These are phyloP conservation scores for Hymenoscyphus fraxineus DNA, from an alignment of 2,329 filamentous ascomycete species.

Conservation along the genomic window DNA sequence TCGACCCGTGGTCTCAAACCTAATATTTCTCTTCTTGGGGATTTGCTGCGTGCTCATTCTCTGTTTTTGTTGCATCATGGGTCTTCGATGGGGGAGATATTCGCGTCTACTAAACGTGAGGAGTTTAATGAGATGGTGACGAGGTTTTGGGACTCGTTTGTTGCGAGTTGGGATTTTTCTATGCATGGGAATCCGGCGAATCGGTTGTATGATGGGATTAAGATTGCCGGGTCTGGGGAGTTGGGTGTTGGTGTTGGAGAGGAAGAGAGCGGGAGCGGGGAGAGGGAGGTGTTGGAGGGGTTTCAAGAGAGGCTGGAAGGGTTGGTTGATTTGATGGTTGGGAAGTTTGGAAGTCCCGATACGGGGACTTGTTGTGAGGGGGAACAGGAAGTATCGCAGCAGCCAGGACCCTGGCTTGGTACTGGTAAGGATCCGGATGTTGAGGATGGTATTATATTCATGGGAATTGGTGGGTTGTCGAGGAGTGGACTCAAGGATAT, in stretches of 20 bases:
- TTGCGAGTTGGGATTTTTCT: constrained; percentile 80
- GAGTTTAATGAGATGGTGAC: constrained; percentile 71
- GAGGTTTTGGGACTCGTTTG: constrained; percentile 73
- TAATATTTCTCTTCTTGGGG: constrained; percentile 69
- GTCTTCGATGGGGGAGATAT: constrained; percentile 66
- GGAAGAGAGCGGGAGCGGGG: constrained; percentile 89
- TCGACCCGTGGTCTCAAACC: constrained; percentile 89
- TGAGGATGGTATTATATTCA: constrained; percentile 81
- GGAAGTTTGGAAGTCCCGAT: constrained; percentile 62
- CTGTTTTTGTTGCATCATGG: constrained; percentile 88
- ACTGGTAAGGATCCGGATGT: constrained; percentile 62
- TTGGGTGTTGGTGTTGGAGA: constrained; percentile 92
- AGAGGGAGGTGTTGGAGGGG: constrained; percentile 90
- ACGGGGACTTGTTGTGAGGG: constrained; percentile 14
- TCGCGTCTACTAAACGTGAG: constrained; percentile 57
- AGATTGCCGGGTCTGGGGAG: constrained; percentile 85
- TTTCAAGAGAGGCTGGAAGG: constrained; percentile 76
- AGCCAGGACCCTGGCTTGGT: constrained; percentile 64
- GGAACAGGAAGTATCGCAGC: constrained; percentile 32
- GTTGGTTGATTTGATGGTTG: constrained; percentile 82
- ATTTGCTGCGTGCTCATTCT: constrained; percentile 77
- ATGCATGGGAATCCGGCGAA: constrained; percentile 84
- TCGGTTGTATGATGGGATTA: constrained; percentile 76
- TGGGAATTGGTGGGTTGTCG: constrained; percentile 72
- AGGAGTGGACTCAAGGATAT: constrained; percentile 67